Percentiles rank a stretch among this genome's conserved stretches.
Evolutionary conservation across 345 rosid species (phyloP).

Genomic region (Trapa bicornis): DNA sequence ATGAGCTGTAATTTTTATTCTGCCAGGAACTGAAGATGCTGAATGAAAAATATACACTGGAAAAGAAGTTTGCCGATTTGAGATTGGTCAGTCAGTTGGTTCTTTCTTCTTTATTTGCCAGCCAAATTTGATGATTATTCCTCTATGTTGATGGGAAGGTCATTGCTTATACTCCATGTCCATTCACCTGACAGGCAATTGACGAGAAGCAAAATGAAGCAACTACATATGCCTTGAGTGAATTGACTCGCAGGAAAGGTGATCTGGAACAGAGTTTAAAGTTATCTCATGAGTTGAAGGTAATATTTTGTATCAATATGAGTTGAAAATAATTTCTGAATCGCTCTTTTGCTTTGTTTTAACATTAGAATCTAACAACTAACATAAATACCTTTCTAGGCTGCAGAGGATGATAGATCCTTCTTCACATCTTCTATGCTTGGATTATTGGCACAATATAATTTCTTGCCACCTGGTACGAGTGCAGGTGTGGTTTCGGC

Average conservation of each 20-base stretch:
- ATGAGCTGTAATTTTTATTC: background rate
- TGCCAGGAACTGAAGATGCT: constrained; percentile 74
- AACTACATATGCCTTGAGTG: constrained; percentile 59
- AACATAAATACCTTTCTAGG: constrained; percentile 30
- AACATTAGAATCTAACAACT: background rate
- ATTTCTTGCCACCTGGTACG: constrained; percentile 53
- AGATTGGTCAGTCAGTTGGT: constrained; percentile 55
- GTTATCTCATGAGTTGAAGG: constrained; percentile 80
- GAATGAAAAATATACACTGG: constrained; percentile 64
- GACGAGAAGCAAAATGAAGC: constrained; percentile 89
- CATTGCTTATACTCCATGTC: constrained; percentile 9
- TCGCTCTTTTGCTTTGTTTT: background rate
- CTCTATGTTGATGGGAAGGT: background rate
- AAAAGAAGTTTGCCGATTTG: constrained; percentile 82
- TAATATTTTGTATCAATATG: constrained; percentile 3
- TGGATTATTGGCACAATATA: constrained; percentile 74
- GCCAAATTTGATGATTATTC: background rate
- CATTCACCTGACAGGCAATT: constrained; percentile 40
- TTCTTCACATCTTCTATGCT: constrained; percentile 78
- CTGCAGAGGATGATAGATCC: constrained; percentile 68
- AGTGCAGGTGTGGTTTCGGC: constrained; percentile 59
- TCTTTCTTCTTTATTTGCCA: background rate
- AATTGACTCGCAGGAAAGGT: constrained; percentile 62
- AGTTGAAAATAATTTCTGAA: background rate
- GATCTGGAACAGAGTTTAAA: constrained; percentile 75